Percentiles rank a stretch among this genome's conserved stretches.
Conservation (phyloP, 2,329 filamentous ascomycete species). For the Ophiosphaerella korrae region DNA sequence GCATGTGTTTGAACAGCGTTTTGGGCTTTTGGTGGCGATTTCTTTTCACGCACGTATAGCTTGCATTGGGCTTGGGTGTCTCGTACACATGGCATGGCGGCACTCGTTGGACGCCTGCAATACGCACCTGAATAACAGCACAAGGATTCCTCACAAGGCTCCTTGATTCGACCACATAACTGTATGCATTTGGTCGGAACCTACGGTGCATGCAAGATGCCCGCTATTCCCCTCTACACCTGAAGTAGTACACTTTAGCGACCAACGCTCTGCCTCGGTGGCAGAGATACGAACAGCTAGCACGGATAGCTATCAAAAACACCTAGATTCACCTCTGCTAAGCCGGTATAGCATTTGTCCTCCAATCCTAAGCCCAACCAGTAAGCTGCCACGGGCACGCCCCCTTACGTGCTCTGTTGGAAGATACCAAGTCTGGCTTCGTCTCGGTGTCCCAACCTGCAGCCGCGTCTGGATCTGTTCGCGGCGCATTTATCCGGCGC, state of each 20-base stretch:
- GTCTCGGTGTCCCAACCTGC: constrained; percentile 9
- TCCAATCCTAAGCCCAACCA: constrained; percentile 17
- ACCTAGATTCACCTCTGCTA: constrained; percentile 7
- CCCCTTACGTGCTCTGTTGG: constrained; percentile 5
- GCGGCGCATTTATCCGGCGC: constrained; percentile 22
- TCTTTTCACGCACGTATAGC: constrained; percentile 10
- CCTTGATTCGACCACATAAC: constrained; percentile 33
- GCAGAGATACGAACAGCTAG: constrained; percentile 13
- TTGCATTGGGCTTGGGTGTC: constrained; percentile 23
- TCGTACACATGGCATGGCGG: constrained; percentile 30
- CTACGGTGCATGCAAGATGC: constrained; percentile 21
- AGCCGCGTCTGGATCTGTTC: constrained; percentile 17
- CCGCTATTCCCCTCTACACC: constrained; percentile 14
- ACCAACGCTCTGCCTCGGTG: constrained; percentile 20
- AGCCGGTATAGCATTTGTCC: constrained; percentile 16
- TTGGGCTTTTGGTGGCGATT: constrained; percentile 10
- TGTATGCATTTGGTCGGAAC: constrained; percentile 22
- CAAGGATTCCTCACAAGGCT: constrained; percentile 7
- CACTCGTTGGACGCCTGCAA: constrained; percentile 13
- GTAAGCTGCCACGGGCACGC: neutral
- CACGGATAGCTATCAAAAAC: constrained; percentile 6
- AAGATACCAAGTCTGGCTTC: constrained; percentile 5
- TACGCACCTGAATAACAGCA: constrained; percentile 1
- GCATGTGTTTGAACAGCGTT: constrained; percentile 9
- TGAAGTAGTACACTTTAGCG: constrained; percentile 6